Percentiles rank a stretch among this genome's conserved stretches.
Conservation (phyloP, 768 basidiomycete species). For the Baorangia bicolor region DNA sequence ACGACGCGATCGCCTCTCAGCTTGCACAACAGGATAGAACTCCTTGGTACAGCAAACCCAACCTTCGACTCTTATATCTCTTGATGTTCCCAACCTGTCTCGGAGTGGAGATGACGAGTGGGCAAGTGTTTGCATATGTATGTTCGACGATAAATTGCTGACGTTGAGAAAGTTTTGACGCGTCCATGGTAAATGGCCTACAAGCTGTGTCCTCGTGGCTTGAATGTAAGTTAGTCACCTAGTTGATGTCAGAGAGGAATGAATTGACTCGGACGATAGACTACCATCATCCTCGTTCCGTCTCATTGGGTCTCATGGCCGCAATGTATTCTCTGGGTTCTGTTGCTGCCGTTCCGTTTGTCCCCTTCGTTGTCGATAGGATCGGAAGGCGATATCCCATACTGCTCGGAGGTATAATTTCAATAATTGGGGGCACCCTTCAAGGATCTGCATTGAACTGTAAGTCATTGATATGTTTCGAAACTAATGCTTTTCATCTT, state of each 20-base stretch:
- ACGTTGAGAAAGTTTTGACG: too few species aligned
- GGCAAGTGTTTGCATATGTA: neutral
- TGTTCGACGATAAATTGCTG: neutral
- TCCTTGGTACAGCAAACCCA: slow-evolving; percentile 63
- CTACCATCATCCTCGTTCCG: slow-evolving; percentile 51
- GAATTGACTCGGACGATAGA: slow-evolving; percentile 33
- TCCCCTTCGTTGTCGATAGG: too few species aligned
- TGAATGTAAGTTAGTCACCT: slow-evolving; percentile 37
- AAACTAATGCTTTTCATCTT: too few species aligned
- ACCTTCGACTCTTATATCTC: slow-evolving; percentile 54
- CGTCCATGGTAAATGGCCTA: slow-evolving; percentile 62
- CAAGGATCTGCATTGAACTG: too few species aligned
- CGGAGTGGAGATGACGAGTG: slow-evolving; percentile 18
- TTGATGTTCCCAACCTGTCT: slow-evolving; percentile 45
- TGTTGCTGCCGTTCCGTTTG: slow-evolving; percentile 47
- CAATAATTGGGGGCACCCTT: too few species aligned
- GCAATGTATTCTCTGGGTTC: slow-evolving; percentile 60
- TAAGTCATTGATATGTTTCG: too few species aligned
- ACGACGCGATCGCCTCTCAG: too few species aligned
- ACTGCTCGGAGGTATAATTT: too few species aligned
- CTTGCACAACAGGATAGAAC: too few species aligned
- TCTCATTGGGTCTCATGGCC: slow-evolving; percentile 54
- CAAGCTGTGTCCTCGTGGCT: slow-evolving; percentile 60
- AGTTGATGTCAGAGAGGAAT: neutral
- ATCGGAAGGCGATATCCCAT: too few species aligned